Evolutionary conservation across 1,139 yeast genomes (phyloP), one percentile per base, ranked within the genome.

Genomic region (Debaryomycetaceae sp.): DNA sequence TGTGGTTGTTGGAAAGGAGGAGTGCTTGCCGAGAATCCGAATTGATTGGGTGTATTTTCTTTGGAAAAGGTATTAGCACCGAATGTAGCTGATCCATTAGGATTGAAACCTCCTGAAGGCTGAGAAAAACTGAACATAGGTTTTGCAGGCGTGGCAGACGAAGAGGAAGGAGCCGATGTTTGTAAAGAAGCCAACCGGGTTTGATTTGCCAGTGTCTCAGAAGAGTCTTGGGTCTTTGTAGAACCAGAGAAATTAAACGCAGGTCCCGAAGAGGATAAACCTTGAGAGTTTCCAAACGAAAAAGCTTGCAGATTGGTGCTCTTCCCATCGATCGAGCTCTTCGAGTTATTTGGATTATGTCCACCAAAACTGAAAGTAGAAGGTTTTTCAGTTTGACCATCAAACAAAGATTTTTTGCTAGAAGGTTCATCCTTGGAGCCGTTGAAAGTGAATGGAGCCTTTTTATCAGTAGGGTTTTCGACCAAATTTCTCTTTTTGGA

Each of bases 241-340:
- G 50, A 6, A 6, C 32, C 38, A 17, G 49, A 51, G 44, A 51
- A 50, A 8, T 50, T 36, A 32, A 51, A 50, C 17, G 41, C 38
- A 13, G 53, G 37, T 30, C 36, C 44, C 5, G 35, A 32, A 11
- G 35, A 11, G 9, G 35, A 16, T 5, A 17, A 13, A 16, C 31
- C 34, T 17, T 22, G 17, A 3, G 32, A 19, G 29, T 30, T 40
- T 2, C 52, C 53, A 29, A 50, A 46, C 6, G 52, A 39, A 34
- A 51, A 46, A 6, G 41, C 36, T 13, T 47, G 52, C 26, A 8
- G 26, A 8, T 22, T 22, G n/a, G n/a, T n/a, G n/a, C n/a, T n/a
- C n/a, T n/a, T n/a, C n/a, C n/a, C n/a, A n/a, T n/a, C n/a, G n/a
- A n/a, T n/a, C n/a, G n/a, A n/a, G n/a, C n/a, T n/a, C n/a, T n/a